Conservation (phyloP, 2,329 filamentous ascomycete genomes). For the Epichloe sibirici region DNA sequence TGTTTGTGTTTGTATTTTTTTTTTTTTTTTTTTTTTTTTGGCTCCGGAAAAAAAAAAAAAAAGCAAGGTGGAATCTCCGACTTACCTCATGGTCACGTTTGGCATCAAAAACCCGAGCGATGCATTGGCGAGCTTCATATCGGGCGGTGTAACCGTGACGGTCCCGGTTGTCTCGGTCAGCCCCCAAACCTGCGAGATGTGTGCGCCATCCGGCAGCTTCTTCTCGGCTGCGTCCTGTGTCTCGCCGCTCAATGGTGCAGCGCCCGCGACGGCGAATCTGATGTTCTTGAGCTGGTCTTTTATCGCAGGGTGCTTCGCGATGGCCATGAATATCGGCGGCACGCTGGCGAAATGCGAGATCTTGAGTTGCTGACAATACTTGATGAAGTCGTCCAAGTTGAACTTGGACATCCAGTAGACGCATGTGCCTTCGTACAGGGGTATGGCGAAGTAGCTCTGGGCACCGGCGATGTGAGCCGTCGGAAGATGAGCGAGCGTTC, state of each 20-base stretch:
- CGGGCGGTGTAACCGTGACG: conserved; percentile 32
- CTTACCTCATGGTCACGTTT: conserved; percentile 17
- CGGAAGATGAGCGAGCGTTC: conserved; percentile 31
- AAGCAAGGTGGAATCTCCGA: neutral
- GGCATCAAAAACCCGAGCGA: conserved; percentile 27
- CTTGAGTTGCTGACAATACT: conserved; percentile 34
- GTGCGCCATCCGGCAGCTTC: conserved; percentile 31
- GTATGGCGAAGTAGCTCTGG: conserved; percentile 29
- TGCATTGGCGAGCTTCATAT: conserved; percentile 30
- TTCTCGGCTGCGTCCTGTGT: conserved; percentile 36
- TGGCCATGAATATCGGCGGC: conserved; percentile 46
- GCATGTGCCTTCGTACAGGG: conserved; percentile 28
- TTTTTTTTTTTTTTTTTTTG: neutral
- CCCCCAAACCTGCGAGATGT: conserved; percentile 43
- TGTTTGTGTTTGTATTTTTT: neutral
- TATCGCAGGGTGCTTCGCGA: conserved; percentile 43
- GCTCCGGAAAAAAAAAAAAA: too few relatives aligned
- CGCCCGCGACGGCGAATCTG: conserved; percentile 35
- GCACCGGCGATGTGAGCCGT: conserved; percentile 35
- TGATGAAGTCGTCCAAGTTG: conserved; percentile 42
- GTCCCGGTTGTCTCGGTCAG: conserved; percentile 42
- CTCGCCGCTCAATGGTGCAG: conserved; percentile 43
- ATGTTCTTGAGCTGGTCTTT: conserved; percentile 42
- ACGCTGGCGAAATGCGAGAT: conserved; percentile 47
- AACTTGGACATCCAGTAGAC: conserved; percentile 54